phyloP scores from a whole-genome alignment of 2,329 filamentous ascomycete species.

The Moelleriella libera region DNA sequence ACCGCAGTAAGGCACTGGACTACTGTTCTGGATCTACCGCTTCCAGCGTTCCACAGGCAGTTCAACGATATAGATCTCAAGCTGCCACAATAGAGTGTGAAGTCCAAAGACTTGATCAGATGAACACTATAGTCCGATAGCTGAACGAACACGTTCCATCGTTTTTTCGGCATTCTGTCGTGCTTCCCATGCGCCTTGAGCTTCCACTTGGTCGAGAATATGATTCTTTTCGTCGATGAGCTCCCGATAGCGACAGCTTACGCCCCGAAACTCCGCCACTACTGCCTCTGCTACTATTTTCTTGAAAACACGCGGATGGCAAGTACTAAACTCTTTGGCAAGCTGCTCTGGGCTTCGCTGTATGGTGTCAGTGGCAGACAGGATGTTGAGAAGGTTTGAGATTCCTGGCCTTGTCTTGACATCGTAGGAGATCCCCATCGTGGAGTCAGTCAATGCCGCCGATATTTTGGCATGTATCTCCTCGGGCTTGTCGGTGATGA shows the following conservation, averaged over 20 bases:
- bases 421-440: conserved; percentile 57
- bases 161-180: conserved; percentile 42
- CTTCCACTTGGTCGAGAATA: conserved; percentile 43
- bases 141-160: conserved; percentile 37
- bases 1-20: too few relatives aligned
- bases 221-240: conserved; percentile 32
- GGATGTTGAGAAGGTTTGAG: conserved; percentile 70
- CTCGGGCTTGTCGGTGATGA: conserved; percentile 58
- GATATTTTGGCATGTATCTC: conserved; percentile 57
- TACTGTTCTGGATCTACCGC: too few relatives aligned
- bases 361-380: conserved; percentile 50
- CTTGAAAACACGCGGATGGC: conserved; percentile 25
- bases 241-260: conserved; percentile 42
- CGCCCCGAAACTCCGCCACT: conserved; percentile 31
- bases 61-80: too few relatives aligned
- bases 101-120: not conserved
- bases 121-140: conserved; percentile 29
- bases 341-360: conserved; percentile 24
- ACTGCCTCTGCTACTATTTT: conserved; percentile 46
- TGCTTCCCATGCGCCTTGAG: conserved; percentile 47
- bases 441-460: conserved; percentile 62
- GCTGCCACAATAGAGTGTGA: too few relatives aligned
- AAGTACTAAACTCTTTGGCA: conserved; percentile 21
- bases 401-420: conserved; percentile 59
- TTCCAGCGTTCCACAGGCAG: too few relatives aligned